Evolutionary conservation across 768 basidiomycete species (phyloP).

Genomic region (Lentinus tigrinus): DNA sequence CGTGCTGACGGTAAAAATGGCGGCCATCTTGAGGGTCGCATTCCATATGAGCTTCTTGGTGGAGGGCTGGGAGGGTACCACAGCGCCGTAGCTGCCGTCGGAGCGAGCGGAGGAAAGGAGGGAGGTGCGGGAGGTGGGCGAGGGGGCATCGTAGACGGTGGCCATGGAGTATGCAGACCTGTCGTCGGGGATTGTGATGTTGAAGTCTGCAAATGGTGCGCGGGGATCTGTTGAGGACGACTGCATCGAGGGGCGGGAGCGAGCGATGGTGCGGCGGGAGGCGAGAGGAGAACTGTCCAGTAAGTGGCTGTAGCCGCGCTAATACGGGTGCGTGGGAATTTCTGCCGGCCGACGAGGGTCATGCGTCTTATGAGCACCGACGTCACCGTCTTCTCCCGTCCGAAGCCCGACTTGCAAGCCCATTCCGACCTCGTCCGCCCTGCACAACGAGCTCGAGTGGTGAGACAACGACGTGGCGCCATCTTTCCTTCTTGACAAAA

Average conservation of each 20-base stretch:
- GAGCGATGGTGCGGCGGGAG: background rate
- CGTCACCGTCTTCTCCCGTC: background rate
- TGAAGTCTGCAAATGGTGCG: conserved; percentile 13
- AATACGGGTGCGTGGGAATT: background rate
- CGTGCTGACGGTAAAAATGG: conserved; percentile 71
- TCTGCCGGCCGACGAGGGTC: background rate
- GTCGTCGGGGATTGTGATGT: conserved; percentile 31
- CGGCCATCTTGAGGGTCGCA: conserved; percentile 82
- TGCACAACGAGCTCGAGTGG: too few relatives aligned
- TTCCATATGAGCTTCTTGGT: conserved; percentile 65
- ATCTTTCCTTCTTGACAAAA: too few relatives aligned
- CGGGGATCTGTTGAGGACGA: background rate
- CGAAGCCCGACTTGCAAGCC: too few relatives aligned
- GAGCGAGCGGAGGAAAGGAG: conserved; percentile 21
- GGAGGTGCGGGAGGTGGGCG: conserved; percentile 35
- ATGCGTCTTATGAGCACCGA: background rate
- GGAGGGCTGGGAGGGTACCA: conserved; percentile 35
- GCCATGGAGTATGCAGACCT: conserved; percentile 62
- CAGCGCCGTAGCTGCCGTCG: conserved; percentile 47
- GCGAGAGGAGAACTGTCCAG: background rate
- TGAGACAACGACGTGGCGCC: too few relatives aligned
- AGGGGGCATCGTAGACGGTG: conserved; percentile 43
- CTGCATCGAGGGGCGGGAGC: background rate
- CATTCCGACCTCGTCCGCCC: too few relatives aligned
- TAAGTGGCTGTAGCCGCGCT: background rate